Base-by-base conservation (phyloP, 2,329 filamentous ascomycete genomes). In the Alternaria sp. region DNA sequence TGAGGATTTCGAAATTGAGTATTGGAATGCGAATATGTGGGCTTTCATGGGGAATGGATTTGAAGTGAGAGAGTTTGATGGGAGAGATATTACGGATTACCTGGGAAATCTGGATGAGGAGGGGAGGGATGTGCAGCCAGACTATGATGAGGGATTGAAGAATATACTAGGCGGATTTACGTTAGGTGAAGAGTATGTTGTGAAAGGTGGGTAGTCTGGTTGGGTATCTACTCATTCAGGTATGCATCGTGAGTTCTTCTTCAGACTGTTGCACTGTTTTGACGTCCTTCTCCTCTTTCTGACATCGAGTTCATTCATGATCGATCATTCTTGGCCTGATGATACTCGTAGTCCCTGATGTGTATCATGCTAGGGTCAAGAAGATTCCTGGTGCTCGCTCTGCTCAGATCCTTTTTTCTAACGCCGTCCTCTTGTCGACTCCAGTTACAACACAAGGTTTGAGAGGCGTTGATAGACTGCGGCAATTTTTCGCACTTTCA, bases 41-140 rank as follows among this genome's bases (percentile, higher is more conserved):
- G 56, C 46, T 20, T 73, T 68, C 28, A 26, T 74, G 26, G 71
- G 71, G 1, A 72, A 74, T 61, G 70, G 69, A n/a, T 83, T 83
- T 57, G 75, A 80, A 61, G 69, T 71, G n/a, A 69, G 81, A 51
- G 81, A 83, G 70, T 76, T 76, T 68, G 81, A 83, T 71, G 81
- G 81, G n/a, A 75, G 80, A 54, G 81, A 83, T 69, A 77, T 82
- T 22, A 82, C 80, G 39, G 74, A 80, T 65, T 83, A 83, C 72
- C 59, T 83, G 42, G 81, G 81, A 0, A 65, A 62, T 47, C 57
- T 81, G 59, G 74, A 81, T 63, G 71, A 71, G 8, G 68, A 75
- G 24, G 78, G 77, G 3, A 70, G 63, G 46, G 79, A 81, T 69
- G 70, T 75, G 39, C 79, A 82, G 72, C 80, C 79, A 7, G 72